Base-by-base conservation (phyloP, 352 stramenopile genomes). In the Nannochloropsis limnetica region DNA sequence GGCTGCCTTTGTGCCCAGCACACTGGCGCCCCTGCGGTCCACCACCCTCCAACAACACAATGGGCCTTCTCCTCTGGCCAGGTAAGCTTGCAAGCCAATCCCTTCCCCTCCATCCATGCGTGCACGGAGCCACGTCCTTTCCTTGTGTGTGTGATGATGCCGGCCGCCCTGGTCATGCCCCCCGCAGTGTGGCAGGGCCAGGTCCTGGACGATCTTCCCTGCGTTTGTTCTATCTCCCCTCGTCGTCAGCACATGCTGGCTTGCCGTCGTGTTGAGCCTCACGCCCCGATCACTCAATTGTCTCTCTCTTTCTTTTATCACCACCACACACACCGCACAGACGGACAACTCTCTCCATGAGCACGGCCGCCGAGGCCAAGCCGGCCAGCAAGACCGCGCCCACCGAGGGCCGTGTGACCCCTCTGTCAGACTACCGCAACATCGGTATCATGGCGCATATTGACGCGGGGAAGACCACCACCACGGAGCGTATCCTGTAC, bases 371-470 rank as follows among this genome's bases (percentile, higher is more conserved):
- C n/a, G 61, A 74, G 22, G 61, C 61, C 2, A 74, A 74, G 61
- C 61, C 61, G 61, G 61, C 61, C n/a, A 29, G n/a, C 0, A 29
- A 25, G n/a, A 74, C n/a, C n/a, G n/a, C 61, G n/a, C 11, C 61
- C 14, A n/a, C 44, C n/a, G 61, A 74, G 20, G 84, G 84, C 9
- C 80, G 84, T 29, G 82, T 83, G 27, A 82, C 85, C 22, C 23
- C 81, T 43, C 86, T 94, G 69, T 83, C 89, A 69, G 86, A 90
- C 37, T 94, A 95, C 88, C 92, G 96, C 81, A 99, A 99, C 89
- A 98, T 98, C 86, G 95, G 96, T 83, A 98, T 99, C 87, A 93
- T 98, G 88, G 96, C 96, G 28, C 96, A 99, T 89, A 98, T 99
- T 84, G 96, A 99, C 88, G 95, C 95, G 6, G 96, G 95, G 20